phyloP scores from a whole-genome alignment of 805 yeast genomes.

The Cyberlindnera subsufficiens region DNA sequence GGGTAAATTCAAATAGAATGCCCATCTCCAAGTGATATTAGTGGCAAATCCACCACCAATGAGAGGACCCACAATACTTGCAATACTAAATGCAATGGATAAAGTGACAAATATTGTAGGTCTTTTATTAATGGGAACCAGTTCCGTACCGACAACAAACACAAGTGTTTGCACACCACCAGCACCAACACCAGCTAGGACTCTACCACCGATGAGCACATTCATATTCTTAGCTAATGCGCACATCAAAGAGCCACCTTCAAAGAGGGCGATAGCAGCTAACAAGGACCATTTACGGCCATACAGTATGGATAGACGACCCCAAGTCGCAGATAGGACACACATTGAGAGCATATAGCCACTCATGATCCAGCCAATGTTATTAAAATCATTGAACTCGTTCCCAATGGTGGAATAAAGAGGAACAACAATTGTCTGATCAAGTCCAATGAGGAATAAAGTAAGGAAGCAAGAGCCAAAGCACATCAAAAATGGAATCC shows the following conservation, averaged over 20 bases:
- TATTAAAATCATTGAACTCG: conserved; percentile 42
- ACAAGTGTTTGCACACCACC: conserved; percentile 59
- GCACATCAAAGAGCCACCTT: conserved; percentile 54
- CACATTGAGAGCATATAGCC: conserved; percentile 53
- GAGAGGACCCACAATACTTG: conserved; percentile 56
- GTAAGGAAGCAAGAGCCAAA: conserved; percentile 20
- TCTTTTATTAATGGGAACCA: conserved; percentile 29
- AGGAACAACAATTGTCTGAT: too few relatives aligned
- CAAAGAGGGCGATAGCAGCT: conserved; percentile 44
- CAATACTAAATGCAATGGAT: conserved; percentile 34
- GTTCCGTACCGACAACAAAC: conserved; percentile 50
- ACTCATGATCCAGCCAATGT: conserved; percentile 54
- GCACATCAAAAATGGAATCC: conserved; percentile 7
- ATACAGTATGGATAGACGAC: conserved; percentile 47
- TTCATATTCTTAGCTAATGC: conserved; percentile 52
- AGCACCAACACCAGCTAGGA: conserved; percentile 68
- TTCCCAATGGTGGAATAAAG: conserved; percentile 33
- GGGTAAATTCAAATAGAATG: conserved; percentile 57
- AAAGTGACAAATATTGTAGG: conserved; percentile 16
- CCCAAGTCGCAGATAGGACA: conserved; percentile 50
- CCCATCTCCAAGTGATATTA: conserved; percentile 66
- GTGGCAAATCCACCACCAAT: conserved; percentile 63
- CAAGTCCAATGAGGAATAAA: conserved; percentile 10
- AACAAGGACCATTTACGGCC: conserved; percentile 50
- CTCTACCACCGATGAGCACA: conserved; percentile 66